These are phyloP conservation scores for Carex littledalei DNA, from an alignment of 176 grass and related monocot species.

Conservation along the genomic window DNA sequence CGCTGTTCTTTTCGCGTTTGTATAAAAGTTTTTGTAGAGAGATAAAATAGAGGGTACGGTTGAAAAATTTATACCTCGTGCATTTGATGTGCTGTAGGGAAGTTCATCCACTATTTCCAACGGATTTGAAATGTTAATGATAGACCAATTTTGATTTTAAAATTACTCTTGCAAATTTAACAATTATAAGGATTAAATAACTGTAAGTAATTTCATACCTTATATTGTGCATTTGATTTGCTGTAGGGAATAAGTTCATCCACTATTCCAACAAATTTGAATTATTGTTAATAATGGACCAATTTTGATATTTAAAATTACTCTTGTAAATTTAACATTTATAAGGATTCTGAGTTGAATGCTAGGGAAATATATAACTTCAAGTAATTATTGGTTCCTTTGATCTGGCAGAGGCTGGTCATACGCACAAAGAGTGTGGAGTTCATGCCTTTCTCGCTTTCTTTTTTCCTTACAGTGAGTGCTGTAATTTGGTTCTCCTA, in stretches of 20 bases:
- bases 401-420: constrained; percentile 55
- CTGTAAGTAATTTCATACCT: too few relatives aligned
- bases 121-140: too few relatives aligned
- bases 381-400: background rate
- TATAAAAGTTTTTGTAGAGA: background rate
- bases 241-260: background rate
- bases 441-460: constrained; percentile 94
- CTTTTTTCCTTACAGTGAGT: constrained; percentile 77
- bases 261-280: background rate
- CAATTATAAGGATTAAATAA: too few relatives aligned
- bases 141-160: too few relatives aligned
- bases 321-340: background rate
- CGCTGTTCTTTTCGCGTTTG: background rate
- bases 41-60: background rate
- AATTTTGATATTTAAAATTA: background rate
- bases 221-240: background rate
- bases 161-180: too few relatives aligned
- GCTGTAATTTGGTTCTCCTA: constrained; percentile 86
- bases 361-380: too few relatives aligned
- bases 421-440: constrained; percentile 95
- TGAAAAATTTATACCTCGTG: background rate
- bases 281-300: background rate
- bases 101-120: too few relatives aligned
- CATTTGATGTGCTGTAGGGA: too few relatives aligned
- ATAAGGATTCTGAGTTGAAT: background rate